Conservation (phyloP, 2,329 filamentous ascomycete species). For the Cryphonectria parasitica region DNA sequence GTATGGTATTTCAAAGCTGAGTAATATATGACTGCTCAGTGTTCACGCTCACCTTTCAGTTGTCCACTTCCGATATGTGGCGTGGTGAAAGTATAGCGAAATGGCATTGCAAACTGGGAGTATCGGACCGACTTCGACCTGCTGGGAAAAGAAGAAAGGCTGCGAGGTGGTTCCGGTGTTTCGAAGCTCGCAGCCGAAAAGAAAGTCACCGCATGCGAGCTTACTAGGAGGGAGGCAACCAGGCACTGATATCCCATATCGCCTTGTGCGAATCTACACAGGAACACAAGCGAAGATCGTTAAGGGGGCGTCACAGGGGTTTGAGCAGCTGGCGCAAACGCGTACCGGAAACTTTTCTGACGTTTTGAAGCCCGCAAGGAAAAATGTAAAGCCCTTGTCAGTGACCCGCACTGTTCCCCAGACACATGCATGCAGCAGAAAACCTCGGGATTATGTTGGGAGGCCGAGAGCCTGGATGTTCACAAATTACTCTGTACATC, state of each 20-base stretch:
- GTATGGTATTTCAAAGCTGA: not conserved
- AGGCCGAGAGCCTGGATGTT: not conserved
- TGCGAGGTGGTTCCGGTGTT: not conserved
- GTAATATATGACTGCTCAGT: not conserved
- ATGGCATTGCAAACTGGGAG: not conserved
- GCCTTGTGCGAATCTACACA: slow-evolving; percentile 8
- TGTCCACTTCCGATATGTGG: not conserved
- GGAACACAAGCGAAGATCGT: not conserved
- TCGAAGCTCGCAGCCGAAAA: not conserved
- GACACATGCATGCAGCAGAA: not conserved
- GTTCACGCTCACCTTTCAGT: not conserved
- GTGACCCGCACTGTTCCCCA: not conserved
- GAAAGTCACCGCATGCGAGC: not conserved
- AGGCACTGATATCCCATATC: not conserved
- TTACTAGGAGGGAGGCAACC: not conserved
- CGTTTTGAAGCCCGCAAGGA: not conserved
- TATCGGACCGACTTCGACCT: not conserved
- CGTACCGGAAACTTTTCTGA: not conserved
- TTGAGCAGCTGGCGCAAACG: not conserved
- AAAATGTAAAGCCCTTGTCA: not conserved
- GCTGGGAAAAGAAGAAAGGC: not conserved
- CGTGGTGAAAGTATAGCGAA: not conserved
- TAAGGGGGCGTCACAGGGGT: not conserved
- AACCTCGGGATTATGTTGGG: not conserved
- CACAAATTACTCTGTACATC: not conserved